These are phyloP conservation scores for Beauveria australis DNA, from an alignment of 2,329 filamentous ascomycete species.

Conservation along the genomic window DNA sequence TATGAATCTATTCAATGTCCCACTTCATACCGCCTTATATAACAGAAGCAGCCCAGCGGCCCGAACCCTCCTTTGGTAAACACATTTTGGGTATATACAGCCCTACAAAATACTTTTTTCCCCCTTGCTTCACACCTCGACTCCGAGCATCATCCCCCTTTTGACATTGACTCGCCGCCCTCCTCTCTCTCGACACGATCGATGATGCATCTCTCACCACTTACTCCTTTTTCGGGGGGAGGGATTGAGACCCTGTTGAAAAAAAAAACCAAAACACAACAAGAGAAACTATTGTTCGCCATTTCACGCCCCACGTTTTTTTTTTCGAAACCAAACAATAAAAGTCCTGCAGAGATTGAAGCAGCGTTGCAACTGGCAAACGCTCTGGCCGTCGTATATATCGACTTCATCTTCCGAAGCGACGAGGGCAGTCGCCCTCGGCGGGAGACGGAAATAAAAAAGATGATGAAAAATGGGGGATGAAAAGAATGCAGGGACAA, in stretches of 20 bases:
- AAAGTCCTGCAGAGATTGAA: conserved; percentile 1
- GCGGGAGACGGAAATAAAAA: not conserved
- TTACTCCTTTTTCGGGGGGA: too few species aligned
- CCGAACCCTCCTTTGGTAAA: not conserved
- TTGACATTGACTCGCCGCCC: not conserved
- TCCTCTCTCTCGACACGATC: not conserved
- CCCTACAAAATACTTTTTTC: not conserved
- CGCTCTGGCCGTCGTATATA: not conserved
- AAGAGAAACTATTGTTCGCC: not conserved
- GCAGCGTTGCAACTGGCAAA: conserved; percentile 5
- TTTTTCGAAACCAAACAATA: not conserved
- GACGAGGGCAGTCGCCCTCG: not conserved
- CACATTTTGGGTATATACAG: conserved; percentile 8
- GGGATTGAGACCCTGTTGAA: not conserved
- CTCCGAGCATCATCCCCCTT: not conserved
- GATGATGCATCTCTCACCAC: not conserved
- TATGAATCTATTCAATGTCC: not conserved
- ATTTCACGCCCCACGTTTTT: not conserved
- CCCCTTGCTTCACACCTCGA: not conserved
- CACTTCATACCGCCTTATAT: not conserved
- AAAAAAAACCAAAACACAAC: not conserved
- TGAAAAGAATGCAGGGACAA: conserved; percentile 1
- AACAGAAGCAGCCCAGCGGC: not conserved
- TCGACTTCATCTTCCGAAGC: not conserved
- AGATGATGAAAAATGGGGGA: not conserved